phyloP scores from a whole-genome alignment of 108 stramenopile genomes.

The Cyclotella cryptica region DNA sequence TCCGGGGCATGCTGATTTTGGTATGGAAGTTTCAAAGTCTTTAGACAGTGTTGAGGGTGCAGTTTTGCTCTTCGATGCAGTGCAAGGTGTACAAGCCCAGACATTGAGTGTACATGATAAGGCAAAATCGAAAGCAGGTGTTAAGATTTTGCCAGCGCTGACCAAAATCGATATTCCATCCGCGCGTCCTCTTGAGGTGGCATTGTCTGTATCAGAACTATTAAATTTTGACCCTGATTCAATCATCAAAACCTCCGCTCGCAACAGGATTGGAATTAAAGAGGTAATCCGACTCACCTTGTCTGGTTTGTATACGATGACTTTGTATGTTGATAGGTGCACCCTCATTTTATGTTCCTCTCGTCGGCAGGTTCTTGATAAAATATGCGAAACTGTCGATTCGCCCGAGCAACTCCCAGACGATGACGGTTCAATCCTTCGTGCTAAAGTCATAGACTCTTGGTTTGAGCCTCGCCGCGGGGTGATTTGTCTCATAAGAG shows the following conservation, averaged over 20 bases:
- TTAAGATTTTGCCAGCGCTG: constrained; percentile 78
- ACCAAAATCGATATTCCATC: constrained; percentile 97
- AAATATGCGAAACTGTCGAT: constrained; percentile 75
- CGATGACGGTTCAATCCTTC: constrained; percentile 61
- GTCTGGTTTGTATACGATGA: neutral
- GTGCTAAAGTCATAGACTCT: constrained; percentile 95
- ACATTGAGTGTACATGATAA: constrained; percentile 96
- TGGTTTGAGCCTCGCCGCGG: constrained; percentile 95
- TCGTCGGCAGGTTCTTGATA: constrained; percentile 56
- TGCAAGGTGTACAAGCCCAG: constrained; percentile 98
- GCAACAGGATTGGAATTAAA: constrained; percentile 75
- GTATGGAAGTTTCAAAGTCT: constrained; percentile 91
- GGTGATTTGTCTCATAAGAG: constrained; percentile 73
- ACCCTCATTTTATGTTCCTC: neutral
- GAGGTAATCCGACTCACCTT: constrained; percentile 28
- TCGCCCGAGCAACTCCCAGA: constrained; percentile 68
- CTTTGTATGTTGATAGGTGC: neutral
- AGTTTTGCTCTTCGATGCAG: constrained; percentile 89
- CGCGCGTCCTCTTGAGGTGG: constrained; percentile 82
- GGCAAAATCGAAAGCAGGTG: constrained; percentile 56
- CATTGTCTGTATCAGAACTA: constrained; percentile 86
- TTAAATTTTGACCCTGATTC: constrained; percentile 91
- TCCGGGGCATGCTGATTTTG: constrained; percentile 97
- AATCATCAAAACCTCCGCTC: constrained; percentile 90
- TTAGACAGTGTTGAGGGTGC: constrained; percentile 97